A percentile compares a stretch with the other conserved stretches of the same genome.
phyloP scores from a whole-genome alignment of 2,329 filamentous ascomycete species.

The Colletotrichum tropicicola region DNA sequence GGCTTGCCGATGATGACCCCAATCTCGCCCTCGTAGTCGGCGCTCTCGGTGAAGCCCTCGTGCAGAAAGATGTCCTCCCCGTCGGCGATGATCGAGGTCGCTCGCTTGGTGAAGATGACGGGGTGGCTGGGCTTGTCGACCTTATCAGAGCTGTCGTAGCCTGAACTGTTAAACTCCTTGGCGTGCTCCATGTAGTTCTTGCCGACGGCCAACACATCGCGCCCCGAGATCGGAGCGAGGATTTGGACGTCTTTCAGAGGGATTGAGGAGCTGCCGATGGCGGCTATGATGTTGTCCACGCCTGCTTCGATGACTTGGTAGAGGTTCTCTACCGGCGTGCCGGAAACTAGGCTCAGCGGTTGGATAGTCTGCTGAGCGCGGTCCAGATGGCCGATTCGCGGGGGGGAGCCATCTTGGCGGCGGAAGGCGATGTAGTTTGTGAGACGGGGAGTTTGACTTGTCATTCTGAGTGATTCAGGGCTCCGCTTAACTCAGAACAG shows the following conservation, averaged over 20 bases:
- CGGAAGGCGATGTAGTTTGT: conserved; percentile 13
- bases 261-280: conserved; percentile 38
- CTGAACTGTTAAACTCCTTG: conserved; percentile 63
- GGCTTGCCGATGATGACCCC: conserved; percentile 63
- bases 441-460: too few relatives aligned
- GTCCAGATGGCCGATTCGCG: conserved; percentile 16
- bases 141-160: conserved; percentile 65
- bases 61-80: conserved; percentile 57
- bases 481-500: too few relatives aligned
- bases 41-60: conserved; percentile 54
- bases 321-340: conserved; percentile 53
- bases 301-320: conserved; percentile 62
- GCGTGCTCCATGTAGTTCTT: conserved; percentile 68
- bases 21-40: conserved; percentile 66
- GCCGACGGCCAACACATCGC: conserved; percentile 64
- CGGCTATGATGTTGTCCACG: conserved; percentile 44
- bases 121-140: conserved; percentile 60
- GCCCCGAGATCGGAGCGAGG: conserved; percentile 54
- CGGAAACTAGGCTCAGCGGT: conserved; percentile 55
- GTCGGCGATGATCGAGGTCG: conserved; percentile 60
- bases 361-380: conserved; percentile 37
- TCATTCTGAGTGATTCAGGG: too few relatives aligned
- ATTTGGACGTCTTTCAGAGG: conserved; percentile 47
- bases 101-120: conserved; percentile 64
- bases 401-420: neutral